Evolutionary conservation across 305 asterid species (phyloP).

Genomic region (Fraxinus floribunda): DNA sequence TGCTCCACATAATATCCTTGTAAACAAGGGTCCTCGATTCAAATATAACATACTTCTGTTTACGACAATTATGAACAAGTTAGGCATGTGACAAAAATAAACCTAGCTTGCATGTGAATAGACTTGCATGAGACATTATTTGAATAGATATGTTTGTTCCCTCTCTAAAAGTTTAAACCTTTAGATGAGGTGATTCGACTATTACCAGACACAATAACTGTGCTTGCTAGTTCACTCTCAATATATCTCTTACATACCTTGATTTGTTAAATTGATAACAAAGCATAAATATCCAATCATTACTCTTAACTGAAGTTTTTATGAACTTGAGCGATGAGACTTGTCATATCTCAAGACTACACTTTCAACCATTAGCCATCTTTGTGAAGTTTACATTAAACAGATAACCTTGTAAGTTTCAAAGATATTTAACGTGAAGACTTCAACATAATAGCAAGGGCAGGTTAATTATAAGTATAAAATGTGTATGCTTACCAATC

Average conservation of each 20-base stretch:
- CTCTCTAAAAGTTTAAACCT: background rate
- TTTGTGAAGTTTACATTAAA: background rate
- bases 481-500: conserved; percentile 51
- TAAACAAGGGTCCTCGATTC: background rate
- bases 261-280: background rate
- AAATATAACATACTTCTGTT: background rate
- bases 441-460: background rate
- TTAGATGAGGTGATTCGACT: background rate
- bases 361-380: background rate
- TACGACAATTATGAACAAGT: background rate
- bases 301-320: background rate
- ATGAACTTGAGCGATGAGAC: background rate
- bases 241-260: background rate
- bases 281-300: background rate
- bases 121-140: background rate
- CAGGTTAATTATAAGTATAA: background rate
- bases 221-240: background rate
- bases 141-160: background rate
- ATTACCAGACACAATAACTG: background rate
- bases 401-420: background rate
- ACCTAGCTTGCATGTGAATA: background rate
- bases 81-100: background rate
- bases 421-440: background rate
- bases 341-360: background rate
- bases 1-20: background rate